Evolutionary conservation across 257 asterid species (phyloP).

Genomic region (Lantana camara): DNA sequence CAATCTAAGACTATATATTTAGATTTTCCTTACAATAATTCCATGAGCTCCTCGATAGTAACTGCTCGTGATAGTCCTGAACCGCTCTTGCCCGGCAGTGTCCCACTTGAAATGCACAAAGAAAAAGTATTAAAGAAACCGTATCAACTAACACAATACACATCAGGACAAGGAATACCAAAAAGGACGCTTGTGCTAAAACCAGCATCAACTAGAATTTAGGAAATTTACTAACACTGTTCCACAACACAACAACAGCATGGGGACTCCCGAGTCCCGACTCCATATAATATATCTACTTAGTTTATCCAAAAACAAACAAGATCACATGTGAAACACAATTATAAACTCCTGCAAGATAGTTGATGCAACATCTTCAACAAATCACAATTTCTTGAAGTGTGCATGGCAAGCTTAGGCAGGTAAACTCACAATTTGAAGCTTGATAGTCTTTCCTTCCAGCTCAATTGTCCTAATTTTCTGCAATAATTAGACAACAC

Average conservation of each 20-base stretch:
- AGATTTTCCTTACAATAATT: constrained; percentile 63
- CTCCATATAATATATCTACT: not conserved
- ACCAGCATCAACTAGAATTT: not conserved
- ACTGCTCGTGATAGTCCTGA: constrained; percentile 89
- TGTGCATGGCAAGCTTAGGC: not conserved
- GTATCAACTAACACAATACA: no score
- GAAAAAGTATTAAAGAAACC: not conserved
- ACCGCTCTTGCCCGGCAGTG: constrained; percentile 95
- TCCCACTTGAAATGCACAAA: constrained; percentile 65
- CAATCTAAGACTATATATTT: constrained; percentile 1
- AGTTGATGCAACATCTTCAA: not conserved
- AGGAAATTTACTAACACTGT: no score
- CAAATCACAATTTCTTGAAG: constrained; percentile 8
- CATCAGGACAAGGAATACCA: no score
- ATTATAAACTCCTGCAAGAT: not conserved
- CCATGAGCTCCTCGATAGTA: constrained; percentile 95
- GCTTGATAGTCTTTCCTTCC: constrained; percentile 81
- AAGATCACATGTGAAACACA: not conserved
- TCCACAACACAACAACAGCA: no score
- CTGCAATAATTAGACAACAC: constrained; percentile 38
- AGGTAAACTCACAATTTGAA: constrained; percentile 75
- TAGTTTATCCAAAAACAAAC: constrained; percentile 9
- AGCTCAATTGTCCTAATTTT: constrained; percentile 84
- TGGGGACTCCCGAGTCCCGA: no score
- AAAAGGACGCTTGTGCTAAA: no score